These are phyloP conservation scores for Oryza nivara DNA, from an alignment of 176 grass and related monocot species.

Conservation along the genomic window DNA sequence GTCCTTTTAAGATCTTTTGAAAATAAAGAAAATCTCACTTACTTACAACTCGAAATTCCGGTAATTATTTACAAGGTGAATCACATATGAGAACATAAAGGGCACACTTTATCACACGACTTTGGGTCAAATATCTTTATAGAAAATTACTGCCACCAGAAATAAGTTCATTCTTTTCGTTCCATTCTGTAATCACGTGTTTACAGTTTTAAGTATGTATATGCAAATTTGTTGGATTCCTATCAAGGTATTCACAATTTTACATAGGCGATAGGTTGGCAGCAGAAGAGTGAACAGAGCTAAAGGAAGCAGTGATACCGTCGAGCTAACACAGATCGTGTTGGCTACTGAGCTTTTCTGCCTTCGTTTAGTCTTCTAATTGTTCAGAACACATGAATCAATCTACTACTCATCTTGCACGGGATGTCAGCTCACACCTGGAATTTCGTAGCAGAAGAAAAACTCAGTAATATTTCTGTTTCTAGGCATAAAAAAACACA, in stretches of 20 bases:
- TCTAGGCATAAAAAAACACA: background rate
- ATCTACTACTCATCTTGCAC: background rate
- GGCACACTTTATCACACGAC: background rate
- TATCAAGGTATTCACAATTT: slow-evolving; percentile 28
- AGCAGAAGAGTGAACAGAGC: background rate
- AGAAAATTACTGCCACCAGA: background rate
- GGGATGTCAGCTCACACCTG: slow-evolving; percentile 37
- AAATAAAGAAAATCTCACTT: background rate
- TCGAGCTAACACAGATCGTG: background rate
- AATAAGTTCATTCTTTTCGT: slow-evolving; percentile 5
- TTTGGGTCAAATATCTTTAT: background rate
- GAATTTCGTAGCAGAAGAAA: slow-evolving; percentile 38
- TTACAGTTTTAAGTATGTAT: slow-evolving; percentile 16
- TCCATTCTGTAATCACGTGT: slow-evolving; percentile 11
- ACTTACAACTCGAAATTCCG: background rate
- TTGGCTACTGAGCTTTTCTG: background rate
- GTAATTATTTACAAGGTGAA: background rate
- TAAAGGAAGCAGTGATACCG: background rate
- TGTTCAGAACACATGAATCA: background rate
- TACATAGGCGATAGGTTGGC: background rate
- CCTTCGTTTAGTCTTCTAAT: slow-evolving; percentile 31
- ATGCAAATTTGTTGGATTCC: slow-evolving; percentile 33
- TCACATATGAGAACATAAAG: background rate
- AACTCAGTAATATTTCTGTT: background rate
- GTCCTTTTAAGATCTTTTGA: background rate